phyloP scores from a whole-genome alignment of 805 yeast species.

The Hanseniaspora pseudoguilliermondii region DNA sequence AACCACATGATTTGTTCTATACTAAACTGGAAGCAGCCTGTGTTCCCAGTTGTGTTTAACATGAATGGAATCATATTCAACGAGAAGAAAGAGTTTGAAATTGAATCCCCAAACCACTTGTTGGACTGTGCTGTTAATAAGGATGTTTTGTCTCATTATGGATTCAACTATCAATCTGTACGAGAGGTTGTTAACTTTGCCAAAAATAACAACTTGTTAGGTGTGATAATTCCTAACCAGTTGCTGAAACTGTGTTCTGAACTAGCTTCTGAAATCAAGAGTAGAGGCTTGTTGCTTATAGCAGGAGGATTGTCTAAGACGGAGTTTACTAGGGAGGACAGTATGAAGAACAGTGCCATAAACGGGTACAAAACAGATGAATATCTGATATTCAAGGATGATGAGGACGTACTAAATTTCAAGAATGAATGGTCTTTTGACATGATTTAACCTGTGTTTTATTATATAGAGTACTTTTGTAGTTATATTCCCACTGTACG shows the following conservation, averaged over 20 bases:
- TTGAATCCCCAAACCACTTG: conserved; percentile 26
- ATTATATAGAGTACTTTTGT: too few relatives aligned
- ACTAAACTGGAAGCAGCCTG: conserved; percentile 96
- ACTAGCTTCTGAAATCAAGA: conserved; percentile 58
- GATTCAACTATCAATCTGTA: conserved; percentile 42
- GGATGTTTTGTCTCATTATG: conserved; percentile 13
- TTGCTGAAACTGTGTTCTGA: conserved; percentile 63
- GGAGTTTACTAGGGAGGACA: conserved; percentile 11
- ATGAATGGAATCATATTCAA: conserved; percentile 48
- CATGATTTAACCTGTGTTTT: not conserved
- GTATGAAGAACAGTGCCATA: conserved; percentile 15
- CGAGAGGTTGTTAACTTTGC: conserved; percentile 78
- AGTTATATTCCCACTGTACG: too few relatives aligned
- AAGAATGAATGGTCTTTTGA: conserved; percentile 1
- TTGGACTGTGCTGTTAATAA: conserved; percentile 5
- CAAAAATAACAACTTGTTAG: conserved; percentile 68
- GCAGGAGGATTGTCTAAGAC: conserved; percentile 38
- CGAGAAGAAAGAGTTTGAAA: conserved; percentile 16
- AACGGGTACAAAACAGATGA: conserved; percentile 21
- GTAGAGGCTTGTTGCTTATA: conserved; percentile 73
- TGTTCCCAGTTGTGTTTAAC: conserved; percentile 82
- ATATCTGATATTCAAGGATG: conserved; percentile 19
- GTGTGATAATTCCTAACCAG: conserved; percentile 64
- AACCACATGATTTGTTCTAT: conserved; percentile 87
- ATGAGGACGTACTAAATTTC: not conserved